Conservation (phyloP, 129 eudicot genomes). For the Sambucus nigra region DNA sequence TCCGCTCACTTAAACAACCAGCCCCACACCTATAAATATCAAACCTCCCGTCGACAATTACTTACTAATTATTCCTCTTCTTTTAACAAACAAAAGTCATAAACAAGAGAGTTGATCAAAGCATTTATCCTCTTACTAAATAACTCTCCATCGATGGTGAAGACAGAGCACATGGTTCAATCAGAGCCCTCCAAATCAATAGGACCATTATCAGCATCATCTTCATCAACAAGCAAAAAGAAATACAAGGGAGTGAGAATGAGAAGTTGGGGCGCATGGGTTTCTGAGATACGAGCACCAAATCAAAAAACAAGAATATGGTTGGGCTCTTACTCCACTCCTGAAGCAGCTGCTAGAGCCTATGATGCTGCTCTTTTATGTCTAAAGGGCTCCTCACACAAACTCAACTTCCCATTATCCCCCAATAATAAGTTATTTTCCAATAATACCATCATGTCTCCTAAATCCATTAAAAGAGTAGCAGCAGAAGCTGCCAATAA, state of each 20-base stretch:
- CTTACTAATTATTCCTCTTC: neutral
- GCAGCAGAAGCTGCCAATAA: constrained; percentile 67
- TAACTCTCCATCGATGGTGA: constrained; percentile 30
- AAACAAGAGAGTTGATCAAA: no score
- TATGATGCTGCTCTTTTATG: constrained; percentile 90
- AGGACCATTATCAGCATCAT: neutral
- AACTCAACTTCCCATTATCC: constrained; percentile 45
- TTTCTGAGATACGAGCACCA: constrained; percentile 83
- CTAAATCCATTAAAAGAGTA: constrained; percentile 68
- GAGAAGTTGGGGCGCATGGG: constrained; percentile 99
- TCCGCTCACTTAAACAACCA: neutral
- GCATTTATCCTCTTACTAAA: neutral
- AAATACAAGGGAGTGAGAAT: constrained; percentile 89
- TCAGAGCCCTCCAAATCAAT: constrained; percentile 7
- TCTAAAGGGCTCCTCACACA: constrained; percentile 72
- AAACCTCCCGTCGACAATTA: neutral
- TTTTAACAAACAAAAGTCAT: neutral
- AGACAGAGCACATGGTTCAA: constrained; percentile 25
- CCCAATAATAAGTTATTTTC: no score
- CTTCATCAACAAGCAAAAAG: constrained; percentile 36
- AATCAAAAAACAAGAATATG: constrained; percentile 92
- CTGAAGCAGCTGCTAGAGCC: constrained; percentile 96
- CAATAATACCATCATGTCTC: constrained; percentile 26
- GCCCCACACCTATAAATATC: constrained; percentile 20
- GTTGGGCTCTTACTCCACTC: constrained; percentile 86